A percentile compares a stretch with the other conserved stretches of the same genome.
Evolutionary conservation across 2,329 filamentous ascomycete species (phyloP).

Genomic region (Microcyclospora tardicrescens): DNA sequence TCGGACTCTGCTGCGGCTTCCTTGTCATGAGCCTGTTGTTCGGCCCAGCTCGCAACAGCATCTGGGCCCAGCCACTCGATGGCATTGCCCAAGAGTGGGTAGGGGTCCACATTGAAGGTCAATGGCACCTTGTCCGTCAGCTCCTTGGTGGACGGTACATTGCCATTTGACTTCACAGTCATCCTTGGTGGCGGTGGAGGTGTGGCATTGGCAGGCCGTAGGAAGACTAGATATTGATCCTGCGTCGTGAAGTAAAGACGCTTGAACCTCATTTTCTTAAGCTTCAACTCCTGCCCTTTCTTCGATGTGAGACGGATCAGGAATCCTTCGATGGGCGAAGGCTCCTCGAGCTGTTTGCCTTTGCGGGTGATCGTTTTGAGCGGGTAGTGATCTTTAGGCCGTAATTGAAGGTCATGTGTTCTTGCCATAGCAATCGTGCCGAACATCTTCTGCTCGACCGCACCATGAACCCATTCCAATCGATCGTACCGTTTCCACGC

Average conservation of each 20-base stretch:
- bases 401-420: conserved; percentile 53
- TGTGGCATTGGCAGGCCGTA: conserved; percentile 43
- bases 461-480: conserved; percentile 54
- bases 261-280: conserved; percentile 52
- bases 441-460: conserved; percentile 55
- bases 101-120: conserved; percentile 50
- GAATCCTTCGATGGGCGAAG: conserved; percentile 52
- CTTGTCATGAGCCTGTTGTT: conserved; percentile 40
- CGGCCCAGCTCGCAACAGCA: conserved; percentile 20
- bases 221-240: conserved; percentile 51
- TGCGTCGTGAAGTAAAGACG: conserved; percentile 52
- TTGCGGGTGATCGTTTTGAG: conserved; percentile 33
- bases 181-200: conserved; percentile 46
- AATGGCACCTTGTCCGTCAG: conserved; percentile 46
- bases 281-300: conserved; percentile 41
- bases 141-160: conserved; percentile 41
- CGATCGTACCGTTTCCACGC: conserved; percentile 59
- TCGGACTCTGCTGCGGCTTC: conserved; percentile 47
- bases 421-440: conserved; percentile 54
- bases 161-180: conserved; percentile 28
- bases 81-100: conserved; percentile 40
- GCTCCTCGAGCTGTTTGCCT: conserved; percentile 41
- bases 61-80: conserved; percentile 44
- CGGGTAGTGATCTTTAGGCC: conserved; percentile 53
- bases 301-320: conserved; percentile 52